A percentile compares a stretch with the other conserved stretches of the same genome.
phyloP scores from a whole-genome alignment of 805 yeast species.

The Starmerella stigmatis region DNA sequence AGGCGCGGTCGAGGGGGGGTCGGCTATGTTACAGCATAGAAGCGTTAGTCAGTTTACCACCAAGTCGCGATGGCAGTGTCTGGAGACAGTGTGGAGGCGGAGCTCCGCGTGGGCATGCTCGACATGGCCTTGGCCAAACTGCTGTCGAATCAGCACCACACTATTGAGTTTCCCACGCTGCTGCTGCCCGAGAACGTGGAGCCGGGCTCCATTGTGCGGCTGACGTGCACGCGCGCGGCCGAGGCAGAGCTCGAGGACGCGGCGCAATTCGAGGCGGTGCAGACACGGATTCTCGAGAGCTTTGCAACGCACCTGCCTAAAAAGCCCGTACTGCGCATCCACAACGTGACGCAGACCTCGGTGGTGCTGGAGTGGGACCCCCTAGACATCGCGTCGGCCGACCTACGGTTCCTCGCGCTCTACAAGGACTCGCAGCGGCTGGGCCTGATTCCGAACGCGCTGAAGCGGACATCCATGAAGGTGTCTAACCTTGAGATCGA shows the following conservation, averaged over 20 bases:
- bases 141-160: constrained; percentile 82
- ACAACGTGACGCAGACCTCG: constrained; percentile 85
- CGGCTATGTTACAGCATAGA: background rate
- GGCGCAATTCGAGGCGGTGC: constrained; percentile 50
- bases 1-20: too few relatives aligned
- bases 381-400: constrained; percentile 71
- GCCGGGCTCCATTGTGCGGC: constrained; percentile 85
- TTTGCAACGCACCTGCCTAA: constrained; percentile 68
- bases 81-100: constrained; percentile 58
- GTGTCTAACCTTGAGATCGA: constrained; percentile 87
- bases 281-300: constrained; percentile 57
- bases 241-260: constrained; percentile 54
- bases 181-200: constrained; percentile 78
- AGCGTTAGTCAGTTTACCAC: constrained; percentile 1
- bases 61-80: constrained; percentile 8
- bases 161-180: constrained; percentile 94
- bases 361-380: constrained; percentile 93
- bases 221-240: constrained; percentile 68
- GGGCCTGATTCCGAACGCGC: constrained; percentile 76
- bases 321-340: constrained; percentile 54
- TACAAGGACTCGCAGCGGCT: constrained; percentile 59
- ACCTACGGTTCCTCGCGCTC: constrained; percentile 61
- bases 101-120: constrained; percentile 86
- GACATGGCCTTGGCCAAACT: constrained; percentile 90
- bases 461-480: constrained; percentile 68